phyloP scores from a whole-genome alignment of 2,329 filamentous ascomycete species.

The Trichoderma sp. region DNA sequence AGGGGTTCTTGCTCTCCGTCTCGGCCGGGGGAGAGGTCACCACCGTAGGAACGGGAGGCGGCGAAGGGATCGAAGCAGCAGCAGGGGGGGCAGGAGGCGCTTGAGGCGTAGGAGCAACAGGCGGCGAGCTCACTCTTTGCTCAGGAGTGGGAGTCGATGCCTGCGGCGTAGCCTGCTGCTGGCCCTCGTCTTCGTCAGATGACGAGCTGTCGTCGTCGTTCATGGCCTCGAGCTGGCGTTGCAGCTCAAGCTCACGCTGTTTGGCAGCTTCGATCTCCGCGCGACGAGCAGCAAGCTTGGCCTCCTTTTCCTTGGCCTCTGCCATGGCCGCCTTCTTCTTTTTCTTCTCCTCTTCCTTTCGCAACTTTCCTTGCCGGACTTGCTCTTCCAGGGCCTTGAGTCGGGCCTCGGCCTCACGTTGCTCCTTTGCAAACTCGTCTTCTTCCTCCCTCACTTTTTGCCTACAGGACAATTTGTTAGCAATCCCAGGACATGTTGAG shows the following conservation, averaged over 20 bases:
- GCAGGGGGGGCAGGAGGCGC: constrained; percentile 55
- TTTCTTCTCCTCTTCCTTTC: constrained; percentile 95
- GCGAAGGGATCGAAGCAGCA: constrained; percentile 40
- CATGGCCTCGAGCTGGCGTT: constrained; percentile 78
- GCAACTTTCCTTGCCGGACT: constrained; percentile 88
- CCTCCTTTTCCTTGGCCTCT: constrained; percentile 86
- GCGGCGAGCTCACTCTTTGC: constrained; percentile 53
- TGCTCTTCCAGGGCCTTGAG: constrained; percentile 91
- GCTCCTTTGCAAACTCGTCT: constrained; percentile 77
- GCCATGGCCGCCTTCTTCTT: constrained; percentile 85
- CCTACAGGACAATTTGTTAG: constrained; percentile 53
- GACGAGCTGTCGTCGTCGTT: constrained; percentile 69
- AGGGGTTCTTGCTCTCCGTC: constrained; percentile 88
- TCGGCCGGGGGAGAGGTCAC: constrained; percentile 61
- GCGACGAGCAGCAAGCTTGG: constrained; percentile 77
- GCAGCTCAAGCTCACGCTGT: constrained; percentile 86
- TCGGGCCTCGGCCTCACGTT: constrained; percentile 77
- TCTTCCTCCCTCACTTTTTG: constrained; percentile 74
- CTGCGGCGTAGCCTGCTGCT: constrained; percentile 67
- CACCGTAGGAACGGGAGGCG: constrained; percentile 55
- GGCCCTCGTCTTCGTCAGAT: constrained; percentile 74
- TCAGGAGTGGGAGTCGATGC: constrained; percentile 62
- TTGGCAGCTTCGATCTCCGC: constrained; percentile 91
- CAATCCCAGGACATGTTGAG: neutral
- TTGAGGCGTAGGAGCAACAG: constrained; percentile 47